Base-by-base conservation (phyloP, 2,329 filamentous ascomycete genomes). In the Cladosporium sp. region DNA sequence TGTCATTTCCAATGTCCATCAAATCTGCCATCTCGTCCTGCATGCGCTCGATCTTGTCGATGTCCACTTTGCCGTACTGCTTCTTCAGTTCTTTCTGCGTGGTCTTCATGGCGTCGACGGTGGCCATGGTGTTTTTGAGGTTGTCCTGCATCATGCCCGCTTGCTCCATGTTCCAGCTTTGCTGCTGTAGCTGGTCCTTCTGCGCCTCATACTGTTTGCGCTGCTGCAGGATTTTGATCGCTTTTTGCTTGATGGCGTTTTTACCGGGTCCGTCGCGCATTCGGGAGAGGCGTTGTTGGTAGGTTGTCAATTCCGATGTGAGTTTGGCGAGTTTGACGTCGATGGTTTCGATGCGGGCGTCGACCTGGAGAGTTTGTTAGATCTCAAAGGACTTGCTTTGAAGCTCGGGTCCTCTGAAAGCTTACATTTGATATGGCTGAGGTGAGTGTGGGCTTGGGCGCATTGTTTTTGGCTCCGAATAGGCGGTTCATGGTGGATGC, bases 121-220 rank as follows among this genome's bases (percentile, higher is more conserved):
- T 97, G 17, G 92, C 95, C 92, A 97, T 97, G 63, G 94, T 93
- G 75, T 97, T 97, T 75, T 95, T 94, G 55, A 99, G 84, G 72
- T 97, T 97, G 77, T 97, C 93, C 78, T 96, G 92, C 93, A 97
- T 97, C 83, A 92, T 95, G 73, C 89, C 89, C 3, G 93, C 92
- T 77, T 97, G 92, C 78, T 97, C 92, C 92, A 99, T 97, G 78
- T 97, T 97, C 92, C 92, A 97, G 20, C 90, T 90, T 77, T 99
- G 94, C 65, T 88, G 84, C 76, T 96, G 89, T 56, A 97, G 86
- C 77, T 97, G 92, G 70, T 97, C 92, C 65, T 93, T 90, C 76
- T 97, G 92, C 3, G 85, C 82, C 77, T 99, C 94, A 84, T 96
- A 96, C 76, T 92, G 88, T 73, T 96, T 96, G 67, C 93, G 88